Evolutionary conservation across 805 yeast genomes (phyloP), one percentile per base, ranked within the genome.

Genomic region (Candida montana): DNA sequence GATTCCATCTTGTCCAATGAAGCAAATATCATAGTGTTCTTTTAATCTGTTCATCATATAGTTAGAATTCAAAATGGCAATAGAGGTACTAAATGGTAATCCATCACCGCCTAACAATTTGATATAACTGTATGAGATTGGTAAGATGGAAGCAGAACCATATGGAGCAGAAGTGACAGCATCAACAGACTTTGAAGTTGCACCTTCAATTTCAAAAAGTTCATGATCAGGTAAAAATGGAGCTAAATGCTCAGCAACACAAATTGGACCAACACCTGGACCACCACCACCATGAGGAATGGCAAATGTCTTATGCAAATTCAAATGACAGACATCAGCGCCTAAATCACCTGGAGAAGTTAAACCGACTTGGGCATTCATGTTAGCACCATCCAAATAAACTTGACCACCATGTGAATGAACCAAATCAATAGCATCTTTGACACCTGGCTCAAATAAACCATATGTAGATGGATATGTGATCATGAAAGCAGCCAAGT

Each of bases 201-300:
- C 54, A 37, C 67, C 67, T 2, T 67, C 61, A 2, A 80, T 74
- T 20, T 64, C 53, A 13, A 77, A 70, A 31, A 84, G 69, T 18
- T 76, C 74, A 64, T 93, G 97, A 12, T 71, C 69, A 35, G 99
- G 99, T 54, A 93, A 73, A 65, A 77, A 89, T 40, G 87, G 86
- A 33, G 73, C 75, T 54, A 93, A 71, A 63, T 88, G 95, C 37
- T 73, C 67, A 52, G 81, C 82, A 43, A 91, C 98, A 73, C 98
- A 88, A 49, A 93, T 93, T 39, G 98, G 98, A 16, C 97, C 99
- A 56, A 89, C 95, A 59, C 98, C 99, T 32, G 99, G 99, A 33
- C 99, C 99, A 61, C 99, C 99, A 60, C 99, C 99, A 58, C 99
- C 99, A 58, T 93, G 99, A 41, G 96, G 95, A 58, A 93, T 88